Evolutionary conservation across 768 basidiomycete species (phyloP).

Genomic region (Myochromella boudieri): DNA sequence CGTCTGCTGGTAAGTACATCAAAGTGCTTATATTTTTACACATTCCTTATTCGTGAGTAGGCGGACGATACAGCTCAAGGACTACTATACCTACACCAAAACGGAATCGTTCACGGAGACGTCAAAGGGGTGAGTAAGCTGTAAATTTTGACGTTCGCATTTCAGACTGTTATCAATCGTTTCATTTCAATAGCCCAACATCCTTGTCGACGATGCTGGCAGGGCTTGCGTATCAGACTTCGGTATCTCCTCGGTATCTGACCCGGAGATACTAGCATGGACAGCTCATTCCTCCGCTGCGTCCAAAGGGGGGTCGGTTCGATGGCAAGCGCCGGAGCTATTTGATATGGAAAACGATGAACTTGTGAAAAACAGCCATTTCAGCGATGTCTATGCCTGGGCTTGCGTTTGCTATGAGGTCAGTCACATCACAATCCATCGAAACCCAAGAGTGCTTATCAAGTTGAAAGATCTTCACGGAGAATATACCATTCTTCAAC

Average conservation of each 20-base stretch:
- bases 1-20: conserved; percentile 3
- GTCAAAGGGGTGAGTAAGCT: conserved; percentile 5
- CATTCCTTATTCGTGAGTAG: not conserved
- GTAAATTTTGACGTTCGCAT: not conserved
- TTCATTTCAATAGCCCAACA: conserved; percentile 3
- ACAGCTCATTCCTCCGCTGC: not conserved
- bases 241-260: not conserved
- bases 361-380: not conserved
- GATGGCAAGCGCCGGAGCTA: conserved; percentile 10
- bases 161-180: not conserved
- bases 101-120: conserved; percentile 9
- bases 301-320: no score
- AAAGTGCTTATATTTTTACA: not conserved
- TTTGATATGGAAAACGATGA: no score
- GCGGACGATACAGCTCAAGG: conserved; percentile 7
- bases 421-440: not conserved
- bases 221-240: conserved; percentile 2
- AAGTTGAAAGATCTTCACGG: conserved; percentile 7
- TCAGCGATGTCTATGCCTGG: conserved; percentile 9
- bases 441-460: not conserved
- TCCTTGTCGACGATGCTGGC: conserved; percentile 1
- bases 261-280: not conserved
- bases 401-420: conserved; percentile 9
- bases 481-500: not conserved
- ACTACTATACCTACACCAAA: conserved; percentile 3